These are phyloP conservation scores for Mortierella sp. DNA, from an alignment of 371 early-diverging fungal species.

Conservation along the genomic window DNA sequence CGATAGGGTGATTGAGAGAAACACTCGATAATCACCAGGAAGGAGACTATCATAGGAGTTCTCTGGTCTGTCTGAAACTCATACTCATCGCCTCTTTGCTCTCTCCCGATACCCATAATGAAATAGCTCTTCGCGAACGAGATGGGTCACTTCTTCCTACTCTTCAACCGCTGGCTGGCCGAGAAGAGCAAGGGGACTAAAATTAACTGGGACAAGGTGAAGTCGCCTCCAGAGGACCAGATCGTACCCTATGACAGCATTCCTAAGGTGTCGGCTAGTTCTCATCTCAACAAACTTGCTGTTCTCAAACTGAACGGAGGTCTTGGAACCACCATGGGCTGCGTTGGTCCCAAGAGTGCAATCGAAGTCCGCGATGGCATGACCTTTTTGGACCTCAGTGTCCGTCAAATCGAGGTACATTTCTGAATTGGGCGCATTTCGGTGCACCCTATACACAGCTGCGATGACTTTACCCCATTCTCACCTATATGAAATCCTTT, in stretches of 20 bases:
- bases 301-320: constrained; percentile 99
- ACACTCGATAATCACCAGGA: no score
- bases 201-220: constrained; percentile 93
- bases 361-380: constrained; percentile 98
- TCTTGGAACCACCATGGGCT: constrained; percentile 99
- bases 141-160: constrained; percentile 93
- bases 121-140: constrained; percentile 61
- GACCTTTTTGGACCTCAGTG: constrained; percentile 99
- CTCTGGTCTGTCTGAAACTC: no score
- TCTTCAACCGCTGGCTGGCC: constrained; percentile 88
- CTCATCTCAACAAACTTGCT: constrained; percentile 90
- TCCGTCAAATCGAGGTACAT: constrained; percentile 96
- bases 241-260: constrained; percentile 84
- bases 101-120: no score
- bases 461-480: background rate
- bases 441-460: background rate
- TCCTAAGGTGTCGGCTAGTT: constrained; percentile 60
- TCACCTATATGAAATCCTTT: no score
- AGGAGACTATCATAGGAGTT: no score
- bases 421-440: no score
- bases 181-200: constrained; percentile 85
- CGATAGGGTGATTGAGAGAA: no score
- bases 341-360: constrained; percentile 98
- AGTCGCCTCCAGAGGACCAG: constrained; percentile 90
- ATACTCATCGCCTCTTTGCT: background rate